A percentile compares a stretch with the other conserved stretches of the same genome.
These are phyloP conservation scores for Rauvolfia tetraphylla DNA, from an alignment of 257 asterid species.

Conservation along the genomic window DNA sequence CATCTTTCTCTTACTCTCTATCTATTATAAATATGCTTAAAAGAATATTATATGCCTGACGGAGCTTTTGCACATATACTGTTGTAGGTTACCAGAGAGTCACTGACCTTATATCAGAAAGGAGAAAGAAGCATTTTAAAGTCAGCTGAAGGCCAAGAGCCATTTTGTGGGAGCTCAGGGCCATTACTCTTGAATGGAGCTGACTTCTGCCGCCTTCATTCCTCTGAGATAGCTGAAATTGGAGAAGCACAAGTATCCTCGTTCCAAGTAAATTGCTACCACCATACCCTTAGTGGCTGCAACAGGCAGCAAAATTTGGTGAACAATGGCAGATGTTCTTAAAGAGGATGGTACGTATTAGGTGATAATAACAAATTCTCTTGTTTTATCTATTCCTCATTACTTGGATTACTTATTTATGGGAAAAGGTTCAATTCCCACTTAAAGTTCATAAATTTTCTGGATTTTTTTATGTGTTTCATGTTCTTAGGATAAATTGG, in stretches of 20 bases:
- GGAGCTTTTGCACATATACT: slow-evolving; percentile 6
- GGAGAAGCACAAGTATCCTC: neutral
- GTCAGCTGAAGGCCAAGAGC: slow-evolving; percentile 17
- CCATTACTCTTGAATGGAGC: neutral
- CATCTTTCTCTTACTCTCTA: neutral
- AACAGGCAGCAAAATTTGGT: neutral
- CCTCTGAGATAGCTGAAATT: slow-evolving; percentile 1
- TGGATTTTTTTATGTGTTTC: neutral
- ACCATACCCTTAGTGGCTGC: neutral
- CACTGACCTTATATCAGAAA: slow-evolving; percentile 37
- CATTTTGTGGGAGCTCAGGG: slow-evolving; percentile 5
- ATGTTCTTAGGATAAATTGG: neutral
- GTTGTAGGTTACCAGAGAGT: slow-evolving; percentile 85
- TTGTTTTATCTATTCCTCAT: neutral
- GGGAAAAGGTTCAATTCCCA: neutral
- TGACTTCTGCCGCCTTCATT: neutral
- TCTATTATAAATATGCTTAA: neutral
- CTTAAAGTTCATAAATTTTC: neutral
- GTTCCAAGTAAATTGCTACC: neutral
- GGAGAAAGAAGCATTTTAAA: slow-evolving; percentile 17
- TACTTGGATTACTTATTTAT: neutral
- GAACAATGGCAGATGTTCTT: neutral
- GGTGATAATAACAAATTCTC: neutral
- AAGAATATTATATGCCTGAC: neutral
- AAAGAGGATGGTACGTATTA: slow-evolving; percentile 9